Conservation (phyloP, 345 rosid genomes). For the Eucalyptus regnans region DNA sequence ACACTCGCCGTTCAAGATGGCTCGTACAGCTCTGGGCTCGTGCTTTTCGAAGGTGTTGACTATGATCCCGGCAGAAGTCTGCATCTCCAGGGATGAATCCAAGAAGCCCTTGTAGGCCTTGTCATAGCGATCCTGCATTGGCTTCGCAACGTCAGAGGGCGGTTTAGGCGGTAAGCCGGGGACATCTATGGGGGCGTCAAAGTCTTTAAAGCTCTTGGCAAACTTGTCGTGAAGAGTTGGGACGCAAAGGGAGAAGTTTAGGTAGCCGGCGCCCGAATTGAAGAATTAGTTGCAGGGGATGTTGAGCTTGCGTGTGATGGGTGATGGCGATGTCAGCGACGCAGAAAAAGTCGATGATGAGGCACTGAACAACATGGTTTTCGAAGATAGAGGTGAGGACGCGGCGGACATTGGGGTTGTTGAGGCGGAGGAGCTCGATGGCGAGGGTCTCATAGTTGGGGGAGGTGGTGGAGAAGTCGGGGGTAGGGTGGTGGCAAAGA, state of each 20-base stretch:
- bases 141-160: not conserved
- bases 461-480: not conserved
- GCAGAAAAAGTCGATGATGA: not conserved
- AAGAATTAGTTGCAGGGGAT: not conserved
- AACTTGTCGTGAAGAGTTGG: not conserved
- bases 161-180: not conserved
- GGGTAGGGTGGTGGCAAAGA: not conserved
- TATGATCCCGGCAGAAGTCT: conserved; percentile 18
- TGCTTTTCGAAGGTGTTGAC: conserved; percentile 35
- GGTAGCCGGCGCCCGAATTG: not conserved
- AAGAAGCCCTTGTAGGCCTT: conserved; percentile 4
- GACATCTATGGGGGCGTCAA: not conserved
- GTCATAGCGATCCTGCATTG: not conserved
- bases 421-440: not conserved
- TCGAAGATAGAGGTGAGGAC: not conserved
- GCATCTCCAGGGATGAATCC: not conserved
- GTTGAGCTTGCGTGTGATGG: not conserved
- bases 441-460: not conserved
- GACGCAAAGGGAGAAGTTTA: not conserved
- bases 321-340: not conserved
- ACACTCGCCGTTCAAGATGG: conserved; percentile 26
- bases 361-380: not conserved
- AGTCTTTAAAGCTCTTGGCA: not conserved
- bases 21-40: conserved; percentile 16
- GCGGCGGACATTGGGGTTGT: not conserved